phyloP scores from a whole-genome alignment of 768 basidiomycete species.

The Kwoniella sp. region DNA sequence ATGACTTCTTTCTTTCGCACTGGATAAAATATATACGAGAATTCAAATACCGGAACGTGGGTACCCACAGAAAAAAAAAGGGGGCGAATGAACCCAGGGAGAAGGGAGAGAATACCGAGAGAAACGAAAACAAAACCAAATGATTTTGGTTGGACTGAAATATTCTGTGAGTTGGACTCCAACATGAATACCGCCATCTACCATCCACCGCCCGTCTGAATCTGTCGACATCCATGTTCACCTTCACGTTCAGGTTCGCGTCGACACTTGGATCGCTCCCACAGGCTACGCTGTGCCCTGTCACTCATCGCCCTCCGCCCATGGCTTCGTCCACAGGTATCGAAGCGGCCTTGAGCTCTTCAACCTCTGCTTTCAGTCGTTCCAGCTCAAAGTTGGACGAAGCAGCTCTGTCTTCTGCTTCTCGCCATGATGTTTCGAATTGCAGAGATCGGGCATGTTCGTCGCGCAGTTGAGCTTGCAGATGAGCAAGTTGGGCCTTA shows the following conservation, averaged over 20 bases:
- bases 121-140: too few relatives aligned
- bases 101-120: too few relatives aligned
- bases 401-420: slow-evolving; percentile 50
- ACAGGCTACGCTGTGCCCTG: neutral
- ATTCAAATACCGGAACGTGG: too few relatives aligned
- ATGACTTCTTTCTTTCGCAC: too few relatives aligned
- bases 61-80: too few relatives aligned
- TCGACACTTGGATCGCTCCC: neutral
- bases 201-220: too few relatives aligned
- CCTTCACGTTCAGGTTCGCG: neutral
- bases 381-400: slow-evolving; percentile 42
- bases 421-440: slow-evolving; percentile 44
- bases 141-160: too few relatives aligned
- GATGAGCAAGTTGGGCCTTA: slow-evolving; percentile 28
- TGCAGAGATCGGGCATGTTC: slow-evolving; percentile 36
- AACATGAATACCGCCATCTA: too few relatives aligned
- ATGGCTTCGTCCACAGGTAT: neutral
- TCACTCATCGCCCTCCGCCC: neutral
- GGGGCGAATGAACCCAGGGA: too few relatives aligned
- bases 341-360: slow-evolving; percentile 17
- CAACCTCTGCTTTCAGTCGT: slow-evolving; percentile 36
- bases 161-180: too few relatives aligned
- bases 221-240: too few relatives aligned
- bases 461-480: slow-evolving; percentile 24
- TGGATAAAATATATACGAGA: too few relatives aligned